Conservation (phyloP, 352 stramenopile genomes). For the Phytophthora litchii region DNA sequence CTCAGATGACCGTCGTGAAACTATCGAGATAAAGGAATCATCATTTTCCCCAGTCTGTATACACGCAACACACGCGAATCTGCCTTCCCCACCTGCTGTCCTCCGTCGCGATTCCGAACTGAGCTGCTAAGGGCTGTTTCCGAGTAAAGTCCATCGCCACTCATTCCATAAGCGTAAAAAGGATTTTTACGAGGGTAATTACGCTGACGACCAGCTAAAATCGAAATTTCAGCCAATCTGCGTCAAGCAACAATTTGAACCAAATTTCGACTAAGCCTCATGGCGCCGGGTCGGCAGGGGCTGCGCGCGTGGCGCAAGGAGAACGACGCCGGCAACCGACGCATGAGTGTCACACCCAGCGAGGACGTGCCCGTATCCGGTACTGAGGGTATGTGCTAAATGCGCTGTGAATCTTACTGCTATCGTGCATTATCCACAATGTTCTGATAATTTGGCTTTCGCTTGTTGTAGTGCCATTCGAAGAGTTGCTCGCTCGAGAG, state of each 20-base stretch:
- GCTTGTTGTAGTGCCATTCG: slow-evolving; percentile 57
- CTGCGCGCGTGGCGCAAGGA: slow-evolving; percentile 26
- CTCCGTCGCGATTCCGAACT: too few species aligned
- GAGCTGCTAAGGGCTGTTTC: too few species aligned
- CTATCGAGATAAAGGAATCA: slow-evolving; percentile 86
- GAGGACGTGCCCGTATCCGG: slow-evolving; percentile 29
- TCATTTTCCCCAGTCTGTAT: slow-evolving; percentile 58
- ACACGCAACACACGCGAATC: too few species aligned
- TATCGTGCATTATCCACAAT: background rate
- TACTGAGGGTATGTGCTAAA: slow-evolving; percentile 22
- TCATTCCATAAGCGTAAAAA: slow-evolving; percentile 22
- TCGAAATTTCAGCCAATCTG: slow-evolving; percentile 21
- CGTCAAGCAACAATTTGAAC: slow-evolving; percentile 7
- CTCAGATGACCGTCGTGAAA: slow-evolving; percentile 93
- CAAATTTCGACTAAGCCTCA: background rate
- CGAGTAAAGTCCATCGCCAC: slow-evolving; percentile 1
- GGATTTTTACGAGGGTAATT: slow-evolving; percentile 24
- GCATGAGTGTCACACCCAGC: slow-evolving; percentile 18
- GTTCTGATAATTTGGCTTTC: slow-evolving; percentile 8
- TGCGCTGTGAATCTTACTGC: background rate
- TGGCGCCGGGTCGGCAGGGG: slow-evolving; percentile 19
- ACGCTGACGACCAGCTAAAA: slow-evolving; percentile 14
- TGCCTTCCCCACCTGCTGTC: too few species aligned
- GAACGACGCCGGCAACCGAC: slow-evolving; percentile 27
- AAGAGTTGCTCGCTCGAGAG: slow-evolving; percentile 71